Conservation (phyloP, 2,329 filamentous ascomycete species). For the Trichoderma aggressivum region DNA sequence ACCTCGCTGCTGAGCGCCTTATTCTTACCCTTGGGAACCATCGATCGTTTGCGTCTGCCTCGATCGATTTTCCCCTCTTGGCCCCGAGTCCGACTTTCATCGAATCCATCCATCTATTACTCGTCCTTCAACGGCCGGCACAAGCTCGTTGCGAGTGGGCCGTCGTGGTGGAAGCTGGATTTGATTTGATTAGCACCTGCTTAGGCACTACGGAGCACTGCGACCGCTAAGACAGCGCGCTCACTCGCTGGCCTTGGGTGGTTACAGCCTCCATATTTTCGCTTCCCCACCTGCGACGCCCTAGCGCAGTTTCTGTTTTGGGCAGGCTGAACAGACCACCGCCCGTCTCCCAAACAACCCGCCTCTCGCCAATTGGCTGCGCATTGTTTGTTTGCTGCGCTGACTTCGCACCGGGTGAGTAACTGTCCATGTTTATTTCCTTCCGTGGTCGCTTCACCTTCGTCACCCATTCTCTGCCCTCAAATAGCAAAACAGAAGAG, state of each 20-base stretch:
- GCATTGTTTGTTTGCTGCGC: conserved; percentile 15
- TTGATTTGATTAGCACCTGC: neutral
- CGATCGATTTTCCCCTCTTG: neutral
- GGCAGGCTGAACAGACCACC: conserved; percentile 10
- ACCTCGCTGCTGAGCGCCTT: neutral
- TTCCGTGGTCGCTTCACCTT: neutral
- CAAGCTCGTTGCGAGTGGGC: conserved; percentile 3
- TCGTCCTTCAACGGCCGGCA: neutral
- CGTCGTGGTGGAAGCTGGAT: neutral
- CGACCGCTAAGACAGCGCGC: neutral
- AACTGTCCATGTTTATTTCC: neutral
- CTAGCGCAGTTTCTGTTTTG: conserved; percentile 16
- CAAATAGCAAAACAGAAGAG: neutral
- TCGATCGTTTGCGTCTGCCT: neutral
- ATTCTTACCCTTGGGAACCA: neutral
- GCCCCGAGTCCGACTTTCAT: neutral
- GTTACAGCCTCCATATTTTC: conserved; percentile 10
- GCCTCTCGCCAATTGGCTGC: conserved; percentile 10
- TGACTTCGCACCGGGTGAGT: conserved; percentile 15
- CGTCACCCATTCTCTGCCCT: neutral
- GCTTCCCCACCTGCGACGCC: conserved; percentile 4
- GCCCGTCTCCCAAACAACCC: conserved; percentile 19
- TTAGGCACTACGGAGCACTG: neutral
- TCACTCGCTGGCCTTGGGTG: neutral
- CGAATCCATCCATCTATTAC: neutral